These are phyloP conservation scores for Xylariales sp. DNA, from an alignment of 2,329 filamentous ascomycete genomes.

Conservation along the genomic window DNA sequence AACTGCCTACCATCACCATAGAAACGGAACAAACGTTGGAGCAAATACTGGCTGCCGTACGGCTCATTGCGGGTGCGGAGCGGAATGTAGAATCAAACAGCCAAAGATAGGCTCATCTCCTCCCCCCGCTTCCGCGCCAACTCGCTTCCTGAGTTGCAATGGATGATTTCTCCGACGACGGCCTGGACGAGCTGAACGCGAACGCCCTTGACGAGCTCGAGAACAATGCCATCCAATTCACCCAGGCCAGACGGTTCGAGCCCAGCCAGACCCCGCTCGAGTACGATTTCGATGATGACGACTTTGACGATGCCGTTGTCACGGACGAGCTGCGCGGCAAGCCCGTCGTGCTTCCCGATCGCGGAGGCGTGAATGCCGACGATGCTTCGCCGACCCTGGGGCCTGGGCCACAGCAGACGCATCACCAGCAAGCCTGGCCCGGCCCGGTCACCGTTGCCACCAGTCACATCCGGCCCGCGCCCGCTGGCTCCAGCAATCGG, in stretches of 20 bases:
- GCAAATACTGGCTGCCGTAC: no score
- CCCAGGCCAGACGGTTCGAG: conserved; percentile 37
- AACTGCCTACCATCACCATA: no score
- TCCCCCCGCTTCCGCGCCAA: no score
- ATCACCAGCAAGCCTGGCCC: conserved; percentile 12
- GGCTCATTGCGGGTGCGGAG: no score
- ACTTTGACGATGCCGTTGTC: conserved; percentile 55
- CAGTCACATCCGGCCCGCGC: conserved; percentile 16
- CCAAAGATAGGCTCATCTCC: no score
- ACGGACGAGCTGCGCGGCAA: conserved; percentile 40
- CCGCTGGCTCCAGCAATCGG: conserved; percentile 10
- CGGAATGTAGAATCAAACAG: no score
- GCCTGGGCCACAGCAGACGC: conserved; percentile 1
- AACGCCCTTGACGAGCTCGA: conserved; percentile 59
- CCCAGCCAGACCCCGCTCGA: conserved; percentile 23
- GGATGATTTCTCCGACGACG: conserved; percentile 62
- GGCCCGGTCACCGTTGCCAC: conserved; percentile 15
- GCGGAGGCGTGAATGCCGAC: conserved; percentile 8
- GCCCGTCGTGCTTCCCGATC: conserved; percentile 22
- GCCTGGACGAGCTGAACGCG: conserved; percentile 56
- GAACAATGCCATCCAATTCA: conserved; percentile 57
- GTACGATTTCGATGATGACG: conserved; percentile 48
- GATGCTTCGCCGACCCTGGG: not conserved
- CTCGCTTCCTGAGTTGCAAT: conserved; percentile 6
- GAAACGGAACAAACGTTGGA: no score